Percentiles rank a stretch among this genome's conserved stretches.
These are phyloP conservation scores for Bruguiera gymnorhiza DNA, from an alignment of 345 rosid species.

Conservation along the genomic window DNA sequence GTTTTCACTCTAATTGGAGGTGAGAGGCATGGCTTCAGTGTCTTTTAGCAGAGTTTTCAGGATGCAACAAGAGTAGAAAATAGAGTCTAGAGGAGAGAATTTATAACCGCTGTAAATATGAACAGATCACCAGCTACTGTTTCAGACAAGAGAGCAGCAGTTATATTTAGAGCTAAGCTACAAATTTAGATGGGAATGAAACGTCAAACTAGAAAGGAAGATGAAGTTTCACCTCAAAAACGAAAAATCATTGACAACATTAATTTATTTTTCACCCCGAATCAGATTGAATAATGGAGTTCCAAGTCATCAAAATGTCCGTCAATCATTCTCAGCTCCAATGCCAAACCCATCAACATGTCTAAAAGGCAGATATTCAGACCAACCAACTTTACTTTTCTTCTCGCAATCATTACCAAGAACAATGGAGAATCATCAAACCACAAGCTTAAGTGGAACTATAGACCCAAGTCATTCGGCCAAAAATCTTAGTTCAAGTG, in stretches of 20 bases:
- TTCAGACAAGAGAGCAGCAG: conserved; percentile 4
- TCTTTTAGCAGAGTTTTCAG: conserved; percentile 42
- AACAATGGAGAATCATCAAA: background rate
- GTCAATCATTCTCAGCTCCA: conserved; percentile 7
- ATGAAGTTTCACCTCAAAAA: background rate
- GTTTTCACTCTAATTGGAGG: conserved; percentile 29
- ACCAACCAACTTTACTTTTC: conserved; percentile 2
- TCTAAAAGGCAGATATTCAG: conserved; percentile 8
- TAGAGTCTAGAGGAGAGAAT: conserved; percentile 34
- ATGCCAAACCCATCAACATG: conserved; percentile 13
- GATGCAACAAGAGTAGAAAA: conserved; percentile 35
- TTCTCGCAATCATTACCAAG: background rate
- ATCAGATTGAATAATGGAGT: background rate
- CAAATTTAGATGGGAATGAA: background rate
- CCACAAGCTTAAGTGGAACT: background rate
- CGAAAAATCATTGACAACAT: too few relatives aligned
- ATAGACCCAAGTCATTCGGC: background rate
- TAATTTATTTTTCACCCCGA: background rate
- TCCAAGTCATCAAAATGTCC: background rate
- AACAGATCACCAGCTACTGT: background rate
- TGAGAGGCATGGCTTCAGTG: conserved; percentile 44
- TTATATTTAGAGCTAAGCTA: background rate
- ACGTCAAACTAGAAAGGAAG: background rate
- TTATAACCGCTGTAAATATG: conserved; percentile 31
- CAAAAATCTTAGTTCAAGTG: background rate